Evolutionary conservation across 1,284 basidiomycete species (phyloP), one percentile per base, ranked within the genome.

Genomic region (Trichosporon sp.): DNA sequence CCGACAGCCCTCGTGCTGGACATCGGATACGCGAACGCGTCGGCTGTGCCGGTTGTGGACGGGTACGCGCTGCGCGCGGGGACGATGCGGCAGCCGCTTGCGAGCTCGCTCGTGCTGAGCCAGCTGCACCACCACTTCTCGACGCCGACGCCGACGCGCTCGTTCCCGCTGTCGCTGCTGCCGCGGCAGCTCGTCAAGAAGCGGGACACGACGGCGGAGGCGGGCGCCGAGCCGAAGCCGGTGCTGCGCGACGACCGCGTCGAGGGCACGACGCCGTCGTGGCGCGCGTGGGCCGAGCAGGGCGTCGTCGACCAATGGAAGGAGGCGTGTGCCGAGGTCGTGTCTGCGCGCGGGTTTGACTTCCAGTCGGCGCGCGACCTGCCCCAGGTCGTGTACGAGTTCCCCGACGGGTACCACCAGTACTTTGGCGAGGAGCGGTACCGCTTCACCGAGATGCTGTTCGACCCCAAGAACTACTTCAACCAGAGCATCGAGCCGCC

Each of bases 1-100:
- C 95, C 95, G 0, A 95, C 95, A 32, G 95, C 96, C 2, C 86
- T 99, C 64, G 92, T 99, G 0, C 90, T 99, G 63, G 96, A 99
- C 77, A 88, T 99, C 53, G 97, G 97, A 4, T 90, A 93, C 72
- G 89, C 91, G 23, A 89, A 91, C 80, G 90, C 91, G 9, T 95
- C 92, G 72, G 92, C 97, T 18, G 94, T 93, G 1, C 97, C 97
- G 1, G 92, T 99, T 11, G 93, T 96, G 8, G 97, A 99, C 77
- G 97, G 97, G 0, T 99, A 99, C 77, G 96, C 99, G 42, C 87
- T 99, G 62, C 88, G 95, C 74, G 98, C 98, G 87, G 83, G 83
- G 11, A 83, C 83, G 8, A 83, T 79, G 78, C 77, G 83, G 18
- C 83, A 83, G 73, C 83, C 83, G 0, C 77, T 83, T 35, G 80